Base-by-base conservation (phyloP, 2,329 filamentous ascomycete species). In the Paraphoma sp. region DNA sequence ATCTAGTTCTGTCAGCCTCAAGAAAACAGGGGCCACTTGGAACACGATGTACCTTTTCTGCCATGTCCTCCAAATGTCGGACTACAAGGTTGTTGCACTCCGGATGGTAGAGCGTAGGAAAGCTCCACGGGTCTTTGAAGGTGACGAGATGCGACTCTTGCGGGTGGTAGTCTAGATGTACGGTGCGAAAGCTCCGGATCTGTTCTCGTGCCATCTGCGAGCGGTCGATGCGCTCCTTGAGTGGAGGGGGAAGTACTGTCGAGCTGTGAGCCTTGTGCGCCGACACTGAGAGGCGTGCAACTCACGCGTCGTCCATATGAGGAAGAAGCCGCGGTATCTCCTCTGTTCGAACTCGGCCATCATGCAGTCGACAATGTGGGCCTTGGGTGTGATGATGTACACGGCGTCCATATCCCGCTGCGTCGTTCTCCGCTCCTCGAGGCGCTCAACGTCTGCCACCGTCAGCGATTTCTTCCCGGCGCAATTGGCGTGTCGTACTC, bases 121-220 rank as follows among this genome's bases (percentile, higher is more conserved):
- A 99, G 78, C 94, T 98, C 88, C 90, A 97, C 1, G 95, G 94
- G 73, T 99, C 94, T 72, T 91, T 84, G 70, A 99, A 97, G 0
- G 92, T 96, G 67, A 97, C 83, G 41, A 99, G 81, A 69, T 96
- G 91, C 6, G 93, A 95, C 79, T 99, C 95, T 70, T 92, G 87
- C 6, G 95, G 93, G 72, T 88, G 94, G 76, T 89, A 99, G 76
- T 97, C 91, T 74, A 97, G 86, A 51, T 93, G 91, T 53, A 98
- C 82, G 4, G 93, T 91, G 57, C 89, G 88, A 72, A 93, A 93
- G 52, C 89, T 86, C n/a, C 86, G 87, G 59, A 97, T 91, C 69
- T 90, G 87, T 64, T 92, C 86, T 59, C 89, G 84, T 31, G 89
- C 87, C 60, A 84, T 82, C 44, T 85, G 84, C 44, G 87, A 91